These are phyloP conservation scores for Oidiodendron maius DNA, from an alignment of 495 filamentous ascomycete species.

Conservation along the genomic window DNA sequence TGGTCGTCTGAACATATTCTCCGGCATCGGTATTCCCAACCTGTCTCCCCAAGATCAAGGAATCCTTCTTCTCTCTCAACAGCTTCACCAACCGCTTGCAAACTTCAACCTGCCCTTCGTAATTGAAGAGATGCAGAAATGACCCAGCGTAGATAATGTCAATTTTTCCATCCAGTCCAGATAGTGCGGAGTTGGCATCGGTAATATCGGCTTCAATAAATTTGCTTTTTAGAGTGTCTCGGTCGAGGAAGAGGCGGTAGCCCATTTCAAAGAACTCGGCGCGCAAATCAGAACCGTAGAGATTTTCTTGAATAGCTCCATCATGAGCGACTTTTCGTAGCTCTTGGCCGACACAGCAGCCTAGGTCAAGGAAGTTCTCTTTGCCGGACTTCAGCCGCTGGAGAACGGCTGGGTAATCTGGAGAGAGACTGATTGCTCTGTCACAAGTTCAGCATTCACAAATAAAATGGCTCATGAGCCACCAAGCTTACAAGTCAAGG, in stretches of 20 bases:
- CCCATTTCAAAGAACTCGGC: neutral
- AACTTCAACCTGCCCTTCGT: neutral
- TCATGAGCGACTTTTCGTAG: neutral
- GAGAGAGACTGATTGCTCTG: conserved; percentile 14
- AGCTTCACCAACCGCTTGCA: neutral
- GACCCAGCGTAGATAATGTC: neutral
- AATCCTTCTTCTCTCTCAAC: neutral
- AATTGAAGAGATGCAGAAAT: neutral
- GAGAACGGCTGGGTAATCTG: conserved; percentile 4
- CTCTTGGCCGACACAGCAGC: neutral
- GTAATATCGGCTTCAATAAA: neutral
- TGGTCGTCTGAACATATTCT: neutral
- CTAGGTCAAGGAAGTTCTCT: neutral
- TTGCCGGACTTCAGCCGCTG: conserved; percentile 19
- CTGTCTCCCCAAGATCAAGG: neutral
- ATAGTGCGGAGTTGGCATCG: neutral
- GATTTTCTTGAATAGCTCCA: neutral
- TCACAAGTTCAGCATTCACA: neutral
- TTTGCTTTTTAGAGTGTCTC: neutral
- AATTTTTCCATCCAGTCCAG: neutral
- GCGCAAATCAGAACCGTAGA: neutral
- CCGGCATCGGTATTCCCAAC: neutral
- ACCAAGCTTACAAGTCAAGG: conserved; percentile 27
- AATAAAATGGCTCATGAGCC: neutral
- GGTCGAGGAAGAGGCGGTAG: neutral